Evolutionary conservation across 495 filamentous ascomycete species (phyloP), one percentile per base, ranked within the genome.

Genomic region (Pseudomonodictys pantanalensis): DNA sequence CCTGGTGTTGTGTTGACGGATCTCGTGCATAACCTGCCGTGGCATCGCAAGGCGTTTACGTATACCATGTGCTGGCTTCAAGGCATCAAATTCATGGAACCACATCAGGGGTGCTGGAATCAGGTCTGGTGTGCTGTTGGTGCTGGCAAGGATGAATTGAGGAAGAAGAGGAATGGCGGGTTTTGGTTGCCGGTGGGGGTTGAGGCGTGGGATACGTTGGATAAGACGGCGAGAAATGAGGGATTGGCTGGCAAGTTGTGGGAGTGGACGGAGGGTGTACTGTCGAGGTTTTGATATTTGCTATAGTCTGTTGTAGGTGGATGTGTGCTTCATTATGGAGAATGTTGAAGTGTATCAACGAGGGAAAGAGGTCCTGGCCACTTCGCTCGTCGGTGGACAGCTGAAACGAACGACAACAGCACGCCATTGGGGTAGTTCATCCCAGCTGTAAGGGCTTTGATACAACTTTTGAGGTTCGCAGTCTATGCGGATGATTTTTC

Each of bases 1-100:
- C 89, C 90, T 0, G 88, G 89, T 5, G 63, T 83, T 0, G 81
- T 90, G 25, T 49, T 66, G 2, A 89, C 84, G 11, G 74, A 80
- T 0, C 62, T 89, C 5, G 53, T 68, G 6, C 24, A 41, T 23
- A 59, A n/a, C 4, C 23, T 38, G 23, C 24, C 42, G 12, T 50
- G 30, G 23, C n/a, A 17, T 1, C 50, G 58, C 52, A 15, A 20
- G 1, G 30, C 24, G 32, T 47, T 57, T 25, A 44, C 43, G 1
- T 7, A 45, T 22, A 6, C 25, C 12, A 20, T 17, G 44, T 46
- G 25, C 18, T 61, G 24, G 20, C 8, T 51, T 12, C 32, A 30
- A 26, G 56, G 30, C n/a, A 30, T 35, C 8, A 25, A 46, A 10
- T 32, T 33, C 6, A 18, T 53, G 25, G 33, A 42, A 22, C 18